Conservation (phyloP, 2,329 filamentous ascomycete genomes). For the Colletotrichum horii region DNA sequence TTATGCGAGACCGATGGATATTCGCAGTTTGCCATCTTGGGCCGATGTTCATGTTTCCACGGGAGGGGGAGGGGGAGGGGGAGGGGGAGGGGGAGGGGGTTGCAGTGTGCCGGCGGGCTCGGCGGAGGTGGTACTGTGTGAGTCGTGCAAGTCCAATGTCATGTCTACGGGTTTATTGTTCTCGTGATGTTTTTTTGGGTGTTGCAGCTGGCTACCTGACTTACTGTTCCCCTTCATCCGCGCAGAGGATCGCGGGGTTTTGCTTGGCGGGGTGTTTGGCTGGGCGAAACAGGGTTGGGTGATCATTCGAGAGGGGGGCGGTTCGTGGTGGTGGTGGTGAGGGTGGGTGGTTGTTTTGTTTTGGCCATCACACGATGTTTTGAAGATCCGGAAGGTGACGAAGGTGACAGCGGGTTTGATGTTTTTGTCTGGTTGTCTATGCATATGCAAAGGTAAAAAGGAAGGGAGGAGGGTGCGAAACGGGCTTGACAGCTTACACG, state of each 20-base stretch:
- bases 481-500: not conserved
- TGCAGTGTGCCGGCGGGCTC: not conserved
- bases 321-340: not conserved
- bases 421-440: not conserved
- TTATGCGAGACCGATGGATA: not conserved
- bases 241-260: not conserved
- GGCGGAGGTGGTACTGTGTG: not conserved
- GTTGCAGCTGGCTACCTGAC: not conserved
- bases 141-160: not conserved
- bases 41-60: not conserved
- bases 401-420: not conserved
- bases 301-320: not conserved
- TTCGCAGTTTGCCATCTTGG: not conserved
- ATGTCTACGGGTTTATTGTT: not conserved
- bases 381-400: not conserved
- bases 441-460: not conserved
- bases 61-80: not conserved
- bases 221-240: not conserved
- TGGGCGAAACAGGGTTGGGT: slow-evolving; percentile 2
- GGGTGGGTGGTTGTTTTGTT: not conserved
- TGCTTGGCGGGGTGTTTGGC: slow-evolving; percentile 8
- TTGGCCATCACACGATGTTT: not conserved
- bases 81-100: too few relatives aligned
- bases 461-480: not conserved
- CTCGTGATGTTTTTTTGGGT: not conserved